phyloP scores from a whole-genome alignment of 1,139 yeast species.

The Sugiyamaella grinbergsii region DNA sequence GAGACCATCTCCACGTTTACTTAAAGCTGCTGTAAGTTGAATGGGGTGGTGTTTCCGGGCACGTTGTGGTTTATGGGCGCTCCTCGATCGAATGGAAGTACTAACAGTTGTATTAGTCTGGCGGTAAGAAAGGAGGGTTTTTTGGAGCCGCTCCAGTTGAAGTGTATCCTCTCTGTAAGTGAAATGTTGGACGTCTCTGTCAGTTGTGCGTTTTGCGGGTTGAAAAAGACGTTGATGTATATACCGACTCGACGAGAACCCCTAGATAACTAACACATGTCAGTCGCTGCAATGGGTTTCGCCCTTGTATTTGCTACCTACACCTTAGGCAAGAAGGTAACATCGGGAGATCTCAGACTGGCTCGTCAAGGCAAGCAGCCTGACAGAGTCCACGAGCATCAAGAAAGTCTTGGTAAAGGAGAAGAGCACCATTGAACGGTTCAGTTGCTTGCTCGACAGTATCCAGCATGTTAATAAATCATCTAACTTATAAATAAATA shows the following conservation, averaged over 20 bases:
- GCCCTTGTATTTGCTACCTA: conserved; percentile 36
- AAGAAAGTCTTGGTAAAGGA: conserved; percentile 7
- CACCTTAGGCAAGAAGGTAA: conserved; percentile 34
- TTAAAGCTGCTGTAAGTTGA: conserved; percentile 38
- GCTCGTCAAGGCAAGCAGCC: conserved; percentile 34
- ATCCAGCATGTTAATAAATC: too few species aligned
- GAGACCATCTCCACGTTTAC: conserved; percentile 34
- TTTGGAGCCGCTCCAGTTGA: conserved; percentile 35
- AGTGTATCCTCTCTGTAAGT: conserved; percentile 40
- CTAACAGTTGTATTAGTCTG: conserved; percentile 19
- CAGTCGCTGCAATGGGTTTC: conserved; percentile 39
- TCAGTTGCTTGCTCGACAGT: too few species aligned
- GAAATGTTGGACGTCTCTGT: too few species aligned
- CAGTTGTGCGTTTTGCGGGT: too few species aligned
- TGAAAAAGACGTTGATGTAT: too few species aligned
- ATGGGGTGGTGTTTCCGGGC: neutral
- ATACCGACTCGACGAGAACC: too few species aligned
- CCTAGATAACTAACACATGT: neutral
- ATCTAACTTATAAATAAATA: conserved; percentile 10
- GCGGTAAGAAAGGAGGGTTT: conserved; percentile 25
- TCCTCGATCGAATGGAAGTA: too few species aligned
- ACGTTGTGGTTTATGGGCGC: too few species aligned
- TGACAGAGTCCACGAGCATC: conserved; percentile 21
- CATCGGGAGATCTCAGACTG: conserved; percentile 36
- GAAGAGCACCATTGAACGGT: conserved; percentile 15